Conservation (phyloP, 352 stramenopile genomes). For the Globisporangium nunn region DNA sequence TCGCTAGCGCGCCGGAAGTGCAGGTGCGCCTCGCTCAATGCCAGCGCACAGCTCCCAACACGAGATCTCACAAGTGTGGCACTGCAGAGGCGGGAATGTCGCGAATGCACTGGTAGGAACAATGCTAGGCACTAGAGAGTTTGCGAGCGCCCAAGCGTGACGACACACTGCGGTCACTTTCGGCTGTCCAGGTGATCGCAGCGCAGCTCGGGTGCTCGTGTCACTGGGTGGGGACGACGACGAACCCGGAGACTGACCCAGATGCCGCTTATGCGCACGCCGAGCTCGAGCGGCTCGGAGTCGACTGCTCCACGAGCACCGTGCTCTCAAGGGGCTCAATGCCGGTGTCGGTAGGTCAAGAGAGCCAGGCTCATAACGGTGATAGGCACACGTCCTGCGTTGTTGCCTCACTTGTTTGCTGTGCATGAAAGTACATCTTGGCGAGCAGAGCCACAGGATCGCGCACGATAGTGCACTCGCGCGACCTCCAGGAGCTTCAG, state of each 20-base stretch:
- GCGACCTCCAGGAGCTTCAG: slow-evolving; percentile 47
- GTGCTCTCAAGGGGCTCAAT: slow-evolving; percentile 41
- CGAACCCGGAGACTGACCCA: slow-evolving; percentile 35
- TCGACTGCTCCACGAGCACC: slow-evolving; percentile 38
- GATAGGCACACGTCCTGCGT: too few species aligned
- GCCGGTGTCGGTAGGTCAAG: slow-evolving; percentile 44
- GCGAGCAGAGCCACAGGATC: slow-evolving; percentile 52
- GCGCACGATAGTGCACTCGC: slow-evolving; percentile 65
- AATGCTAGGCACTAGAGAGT: not conserved
- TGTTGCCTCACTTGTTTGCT: not conserved
- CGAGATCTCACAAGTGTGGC: not conserved
- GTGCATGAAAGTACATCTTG: slow-evolving; percentile 49
- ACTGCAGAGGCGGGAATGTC: slow-evolving; percentile 50
- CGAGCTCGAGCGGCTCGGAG: slow-evolving; percentile 32
- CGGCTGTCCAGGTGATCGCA: slow-evolving; percentile 39
- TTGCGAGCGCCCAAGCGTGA: not conserved
- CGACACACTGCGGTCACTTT: not conserved
- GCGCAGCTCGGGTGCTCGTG: slow-evolving; percentile 46
- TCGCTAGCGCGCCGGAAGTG: slow-evolving; percentile 42
- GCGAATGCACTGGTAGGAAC: slow-evolving; percentile 45
- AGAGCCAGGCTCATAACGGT: not conserved
- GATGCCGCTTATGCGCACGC: slow-evolving; percentile 47
- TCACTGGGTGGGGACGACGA: slow-evolving; percentile 58
- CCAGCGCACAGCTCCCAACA: not conserved
- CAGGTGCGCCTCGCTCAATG: slow-evolving; percentile 13